Evolutionary conservation across 352 stramenopile species (phyloP), one percentile per base, ranked within the genome.

Genomic region (Phytopythium litorale): DNA sequence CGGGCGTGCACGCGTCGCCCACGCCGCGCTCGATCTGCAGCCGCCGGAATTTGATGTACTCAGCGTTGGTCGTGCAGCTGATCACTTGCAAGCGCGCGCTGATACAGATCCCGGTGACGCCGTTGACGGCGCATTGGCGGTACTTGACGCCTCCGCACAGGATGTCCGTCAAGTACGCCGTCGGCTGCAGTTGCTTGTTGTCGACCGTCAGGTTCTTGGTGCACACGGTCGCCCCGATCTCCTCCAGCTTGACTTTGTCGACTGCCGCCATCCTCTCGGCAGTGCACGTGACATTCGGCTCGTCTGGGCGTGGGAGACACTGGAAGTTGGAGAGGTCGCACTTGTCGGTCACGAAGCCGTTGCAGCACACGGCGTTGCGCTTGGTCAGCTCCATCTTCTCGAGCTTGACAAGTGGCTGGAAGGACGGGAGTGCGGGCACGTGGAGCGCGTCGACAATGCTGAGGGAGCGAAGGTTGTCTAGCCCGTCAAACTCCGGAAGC

Each of bases 21-120:
- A 76, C 63, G 16, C 68, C 58, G 4, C 58, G 63, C 32, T 65
- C 42, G 56, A 80, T 79, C 56, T 80, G 64, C 45, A 74, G 54
- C 33, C 65, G 54, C 3, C 69, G 68, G 63, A 74, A 70, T 4
- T 40, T 57, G 15, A 72, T 74, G 50, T 76, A 76, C 1, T 59
- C 46, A n/a, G 49, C 11, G 12, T 67, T 54, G 11, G 70, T 68
- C 15, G 71, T 57, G 40, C 75, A 83, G 37, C 64, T 62, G 18
- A 81, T 66, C 5, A 81, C 65, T 59, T 71, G 70, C 67, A 84
- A 70, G 8, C 68, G 73, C 12, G 61, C 63, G 59, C 75, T 84
- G 38, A 71, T 72, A 52, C 72, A 81, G 46, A 84, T 78, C 2
- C 72, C 75, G 23, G 65, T 46, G 2, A 59, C 37, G 13, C 59